A percentile compares a stretch with the other conserved stretches of the same genome.
These are phyloP conservation scores for Apiospora malaysiana DNA, from an alignment of 2,329 filamentous ascomycete species.

Conservation along the genomic window DNA sequence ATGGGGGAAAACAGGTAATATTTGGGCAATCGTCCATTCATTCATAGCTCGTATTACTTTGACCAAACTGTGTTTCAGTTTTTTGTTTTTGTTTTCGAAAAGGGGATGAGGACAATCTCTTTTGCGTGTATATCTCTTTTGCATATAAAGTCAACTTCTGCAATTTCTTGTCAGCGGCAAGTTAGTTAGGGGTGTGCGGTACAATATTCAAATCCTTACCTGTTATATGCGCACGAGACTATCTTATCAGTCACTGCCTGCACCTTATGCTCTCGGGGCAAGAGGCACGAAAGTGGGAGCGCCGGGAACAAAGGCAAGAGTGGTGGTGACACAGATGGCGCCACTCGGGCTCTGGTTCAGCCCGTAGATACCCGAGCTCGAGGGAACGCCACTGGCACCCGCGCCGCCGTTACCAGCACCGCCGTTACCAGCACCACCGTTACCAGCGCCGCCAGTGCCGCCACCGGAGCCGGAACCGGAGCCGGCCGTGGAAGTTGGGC, in stretches of 20 bases:
- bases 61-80: slow-evolving; percentile 2
- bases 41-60: slow-evolving; percentile 27
- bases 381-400: slow-evolving; percentile 20
- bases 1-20: neutral
- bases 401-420: slow-evolving; percentile 16
- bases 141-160: neutral
- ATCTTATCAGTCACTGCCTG: neutral
- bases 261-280: neutral
- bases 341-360: slow-evolving; percentile 22
- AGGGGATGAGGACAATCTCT: neutral
- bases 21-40: slow-evolving; percentile 24
- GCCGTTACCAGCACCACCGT: neutral
- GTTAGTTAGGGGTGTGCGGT: too few relatives aligned
- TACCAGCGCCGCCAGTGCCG: too few relatives aligned
- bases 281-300: slow-evolving; percentile 24
- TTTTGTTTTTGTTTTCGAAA: neutral
- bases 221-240: neutral
- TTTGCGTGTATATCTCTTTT: slow-evolving; percentile 24
- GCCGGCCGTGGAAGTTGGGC: too few relatives aligned
- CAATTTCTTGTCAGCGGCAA: neutral
- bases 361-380: slow-evolving; percentile 22
- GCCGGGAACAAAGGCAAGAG: slow-evolving; percentile 23
- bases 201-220: neutral
- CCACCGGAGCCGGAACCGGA: too few relatives aligned
- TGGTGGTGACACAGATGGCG: slow-evolving; percentile 20